Conservation (phyloP, 2,329 filamentous ascomycete genomes). For the Ascochyta clinopodiicola region DNA sequence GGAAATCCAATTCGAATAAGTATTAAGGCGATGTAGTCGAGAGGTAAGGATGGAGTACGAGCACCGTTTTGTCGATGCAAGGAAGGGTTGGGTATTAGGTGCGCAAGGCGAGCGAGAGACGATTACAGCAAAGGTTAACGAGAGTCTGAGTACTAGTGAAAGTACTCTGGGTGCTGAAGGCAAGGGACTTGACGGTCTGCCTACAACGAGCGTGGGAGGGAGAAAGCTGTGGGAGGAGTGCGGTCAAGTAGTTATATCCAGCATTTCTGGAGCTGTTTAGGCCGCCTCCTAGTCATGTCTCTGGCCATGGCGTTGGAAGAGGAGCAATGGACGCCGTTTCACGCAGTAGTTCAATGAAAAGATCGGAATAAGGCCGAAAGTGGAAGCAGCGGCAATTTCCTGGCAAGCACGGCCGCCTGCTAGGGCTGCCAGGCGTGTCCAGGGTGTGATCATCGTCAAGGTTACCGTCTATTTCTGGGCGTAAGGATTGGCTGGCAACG, state of each 20-base stretch:
- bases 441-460: constrained; percentile 31
- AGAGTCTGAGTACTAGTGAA: constrained; percentile 22
- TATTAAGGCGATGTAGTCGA: constrained; percentile 8
- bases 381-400: constrained; percentile 38
- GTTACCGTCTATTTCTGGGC: constrained; percentile 36
- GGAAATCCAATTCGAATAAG: neutral
- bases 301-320: constrained; percentile 13
- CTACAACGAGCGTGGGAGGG: constrained; percentile 33
- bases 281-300: constrained; percentile 21
- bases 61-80: constrained; percentile 14
- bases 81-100: constrained; percentile 15
- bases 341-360: constrained; percentile 8
- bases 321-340: constrained; percentile 21
- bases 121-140: constrained; percentile 21
- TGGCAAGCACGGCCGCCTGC: constrained; percentile 30
- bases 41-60: constrained; percentile 11
- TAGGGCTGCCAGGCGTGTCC: constrained; percentile 7
- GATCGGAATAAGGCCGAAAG: constrained; percentile 16
- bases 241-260: constrained; percentile 30
- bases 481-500: constrained; percentile 23
- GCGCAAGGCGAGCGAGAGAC: constrained; percentile 18
- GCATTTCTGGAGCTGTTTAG: constrained; percentile 17
- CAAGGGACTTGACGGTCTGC: constrained; percentile 33
- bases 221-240: constrained; percentile 20
- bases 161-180: constrained; percentile 30